Conservation (phyloP, 371 early-diverging fungal genomes). For the Actinomucor elegans region DNA sequence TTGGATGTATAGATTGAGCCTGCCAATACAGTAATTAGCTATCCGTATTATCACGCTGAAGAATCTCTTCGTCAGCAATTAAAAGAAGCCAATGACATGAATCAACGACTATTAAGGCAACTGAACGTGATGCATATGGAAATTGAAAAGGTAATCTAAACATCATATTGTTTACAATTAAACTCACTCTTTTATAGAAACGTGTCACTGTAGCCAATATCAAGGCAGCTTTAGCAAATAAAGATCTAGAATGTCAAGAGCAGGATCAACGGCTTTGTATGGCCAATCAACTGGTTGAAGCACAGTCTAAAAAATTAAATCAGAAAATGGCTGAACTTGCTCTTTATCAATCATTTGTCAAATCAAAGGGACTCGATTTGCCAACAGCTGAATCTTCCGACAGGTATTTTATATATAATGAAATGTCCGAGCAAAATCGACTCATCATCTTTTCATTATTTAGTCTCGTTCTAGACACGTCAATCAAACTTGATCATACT, state of each 20-base stretch:
- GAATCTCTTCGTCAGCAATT: constrained; percentile 15
- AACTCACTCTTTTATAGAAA: constrained; percentile 12
- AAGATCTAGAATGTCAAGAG: constrained; percentile 32
- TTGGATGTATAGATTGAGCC: too few species aligned
- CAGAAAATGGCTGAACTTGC: constrained; percentile 3
- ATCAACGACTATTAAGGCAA: constrained; percentile 22
- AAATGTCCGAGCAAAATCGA: too few species aligned
- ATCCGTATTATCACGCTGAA: too few species aligned
- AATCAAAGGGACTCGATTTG: constrained; percentile 7
- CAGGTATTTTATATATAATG: not conserved
- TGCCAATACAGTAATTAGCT: too few species aligned
- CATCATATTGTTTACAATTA: not conserved
- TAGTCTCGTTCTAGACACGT: not conserved
- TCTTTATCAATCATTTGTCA: constrained; percentile 9
- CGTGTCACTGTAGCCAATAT: constrained; percentile 18
- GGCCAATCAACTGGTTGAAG: constrained; percentile 19
- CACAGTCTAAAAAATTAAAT: constrained; percentile 20
- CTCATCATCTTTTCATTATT: not conserved
- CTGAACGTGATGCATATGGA: constrained; percentile 10
- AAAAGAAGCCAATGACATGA: constrained; percentile 19
- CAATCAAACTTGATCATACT: too few species aligned
- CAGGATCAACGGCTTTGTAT: constrained; percentile 19
- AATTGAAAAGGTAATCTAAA: constrained; percentile 1
- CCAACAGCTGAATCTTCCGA: constrained; percentile 7
- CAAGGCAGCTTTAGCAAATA: constrained; percentile 25